Conservation (phyloP, 768 basidiomycete genomes). For the Amanita rubescens region DNA sequence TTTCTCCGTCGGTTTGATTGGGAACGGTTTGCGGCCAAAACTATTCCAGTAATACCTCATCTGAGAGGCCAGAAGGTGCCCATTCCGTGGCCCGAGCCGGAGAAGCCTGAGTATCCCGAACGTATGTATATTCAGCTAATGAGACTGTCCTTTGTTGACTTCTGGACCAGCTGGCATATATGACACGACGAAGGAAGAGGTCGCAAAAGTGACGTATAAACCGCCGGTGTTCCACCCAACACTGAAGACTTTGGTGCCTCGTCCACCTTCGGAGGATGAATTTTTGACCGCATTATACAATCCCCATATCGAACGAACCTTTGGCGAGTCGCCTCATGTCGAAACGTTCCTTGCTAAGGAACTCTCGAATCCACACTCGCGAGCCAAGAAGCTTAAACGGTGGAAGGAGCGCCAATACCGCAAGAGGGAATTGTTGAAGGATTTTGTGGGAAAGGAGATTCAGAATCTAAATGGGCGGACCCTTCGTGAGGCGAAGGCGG, state of each 20-base stretch:
- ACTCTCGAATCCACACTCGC: slow-evolving; percentile 74
- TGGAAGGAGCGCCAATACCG: slow-evolving; percentile 54
- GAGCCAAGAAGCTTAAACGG: slow-evolving; percentile 73
- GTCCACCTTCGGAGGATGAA: slow-evolving; percentile 43
- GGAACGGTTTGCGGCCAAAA: slow-evolving; percentile 64
- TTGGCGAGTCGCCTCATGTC: slow-evolving; percentile 50
- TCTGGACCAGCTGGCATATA: slow-evolving; percentile 41
- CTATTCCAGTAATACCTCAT: slow-evolving; percentile 48
- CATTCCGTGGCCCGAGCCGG: slow-evolving; percentile 66
- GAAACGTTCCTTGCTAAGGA: slow-evolving; percentile 63
- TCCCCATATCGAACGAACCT: slow-evolving; percentile 33
- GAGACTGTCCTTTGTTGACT: background rate
- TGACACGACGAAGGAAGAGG: slow-evolving; percentile 57
- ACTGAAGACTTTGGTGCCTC: slow-evolving; percentile 28
- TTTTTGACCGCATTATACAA: slow-evolving; percentile 55
- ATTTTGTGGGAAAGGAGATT: slow-evolving; percentile 48
- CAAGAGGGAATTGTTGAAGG: slow-evolving; percentile 41
- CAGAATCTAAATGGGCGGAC: slow-evolving; percentile 53
- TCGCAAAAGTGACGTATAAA: slow-evolving; percentile 63
- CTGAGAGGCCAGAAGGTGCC: slow-evolving; percentile 32
- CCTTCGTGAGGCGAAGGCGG: slow-evolving; percentile 55
- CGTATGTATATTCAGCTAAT: slow-evolving; percentile 26
- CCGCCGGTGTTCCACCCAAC: slow-evolving; percentile 45
- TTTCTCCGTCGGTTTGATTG: slow-evolving; percentile 54
- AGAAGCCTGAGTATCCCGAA: slow-evolving; percentile 32